Evolutionary conservation across 225 moss, liverwort and hornwort species (phyloP).

Genomic region (Sphagnum tenellum): DNA sequence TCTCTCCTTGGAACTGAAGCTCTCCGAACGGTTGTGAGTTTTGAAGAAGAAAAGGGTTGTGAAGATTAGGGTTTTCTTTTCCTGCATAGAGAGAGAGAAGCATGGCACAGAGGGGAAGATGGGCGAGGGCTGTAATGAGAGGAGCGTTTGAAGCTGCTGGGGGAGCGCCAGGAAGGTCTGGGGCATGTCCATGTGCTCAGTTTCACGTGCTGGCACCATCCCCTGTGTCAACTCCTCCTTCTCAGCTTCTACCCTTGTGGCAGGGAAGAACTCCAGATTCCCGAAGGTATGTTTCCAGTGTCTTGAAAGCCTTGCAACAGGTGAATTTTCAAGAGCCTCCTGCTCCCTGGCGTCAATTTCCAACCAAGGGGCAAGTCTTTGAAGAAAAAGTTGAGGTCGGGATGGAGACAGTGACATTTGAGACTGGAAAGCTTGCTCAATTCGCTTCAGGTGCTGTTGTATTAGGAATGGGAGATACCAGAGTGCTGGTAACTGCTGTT

Average conservation of each 20-base stretch:
- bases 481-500: constrained; percentile 80
- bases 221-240: background rate
- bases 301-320: constrained; percentile 11
- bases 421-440: constrained; percentile 90
- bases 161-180: constrained; percentile 3
- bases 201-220: background rate
- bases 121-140: constrained; percentile 15
- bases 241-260: background rate
- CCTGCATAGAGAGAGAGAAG: too few species aligned
- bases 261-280: background rate
- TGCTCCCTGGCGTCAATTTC: constrained; percentile 71
- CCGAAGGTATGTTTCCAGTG: constrained; percentile 8
- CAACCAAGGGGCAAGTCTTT: constrained; percentile 63
- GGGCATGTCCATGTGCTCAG: background rate
- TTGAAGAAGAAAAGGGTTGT: too few species aligned
- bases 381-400: constrained; percentile 54
- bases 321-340: constrained; percentile 43
- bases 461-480: constrained; percentile 73
- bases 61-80: too few species aligned
- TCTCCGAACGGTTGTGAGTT: too few species aligned
- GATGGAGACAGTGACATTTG: constrained; percentile 46
- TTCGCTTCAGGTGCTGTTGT: constrained; percentile 92
- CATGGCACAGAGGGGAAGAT: constrained; percentile 30
- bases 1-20: too few species aligned
- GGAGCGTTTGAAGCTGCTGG: constrained; percentile 13